phyloP scores from a whole-genome alignment of 208 protist genomes.

The Zelonia costaricensis region DNA sequence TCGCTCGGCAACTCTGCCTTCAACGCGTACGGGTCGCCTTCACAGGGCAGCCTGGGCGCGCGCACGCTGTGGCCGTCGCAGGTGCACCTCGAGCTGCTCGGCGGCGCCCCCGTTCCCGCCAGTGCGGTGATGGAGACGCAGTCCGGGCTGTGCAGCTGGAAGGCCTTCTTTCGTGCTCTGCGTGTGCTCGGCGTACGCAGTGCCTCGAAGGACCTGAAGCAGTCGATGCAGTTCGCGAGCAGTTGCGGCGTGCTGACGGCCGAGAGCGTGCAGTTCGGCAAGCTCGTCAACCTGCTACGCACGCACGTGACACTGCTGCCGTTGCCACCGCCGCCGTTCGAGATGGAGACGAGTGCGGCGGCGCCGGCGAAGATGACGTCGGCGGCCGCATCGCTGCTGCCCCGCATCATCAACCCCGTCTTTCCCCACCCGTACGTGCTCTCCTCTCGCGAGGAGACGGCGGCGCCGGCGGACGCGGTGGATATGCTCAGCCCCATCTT shows the following conservation, averaged over 20 bases:
- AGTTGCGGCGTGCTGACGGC: slow-evolving; percentile 38
- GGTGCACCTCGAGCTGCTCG: slow-evolving; percentile 29
- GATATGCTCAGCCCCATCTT: too few relatives aligned
- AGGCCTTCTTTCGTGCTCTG: slow-evolving; percentile 49
- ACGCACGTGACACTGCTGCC: too few relatives aligned
- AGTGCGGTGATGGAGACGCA: slow-evolving; percentile 11
- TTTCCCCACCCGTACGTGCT: too few relatives aligned
- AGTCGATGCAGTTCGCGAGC: slow-evolving; percentile 36
- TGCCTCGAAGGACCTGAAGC: slow-evolving; percentile 27
- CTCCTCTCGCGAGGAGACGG: too few relatives aligned
- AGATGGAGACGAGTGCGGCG: neutral
- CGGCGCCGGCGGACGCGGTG: too few relatives aligned
- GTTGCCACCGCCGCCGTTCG: neutral
- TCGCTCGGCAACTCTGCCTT: slow-evolving; percentile 1
- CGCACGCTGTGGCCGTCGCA: slow-evolving; percentile 8
- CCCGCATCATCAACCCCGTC: neutral
- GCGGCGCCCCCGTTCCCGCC: slow-evolving; percentile 7
- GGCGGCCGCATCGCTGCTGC: neutral
- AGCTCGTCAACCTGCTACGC: slow-evolving; percentile 36
- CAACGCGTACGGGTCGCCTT: neutral
- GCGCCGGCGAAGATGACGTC: neutral
- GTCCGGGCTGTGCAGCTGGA: slow-evolving; percentile 40
- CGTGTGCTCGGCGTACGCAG: slow-evolving; percentile 39
- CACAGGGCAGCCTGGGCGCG: neutral
- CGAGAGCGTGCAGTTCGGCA: slow-evolving; percentile 39